phyloP scores from a whole-genome alignment of 805 yeast genomes.

The Wickerhamiella kazuoi region DNA sequence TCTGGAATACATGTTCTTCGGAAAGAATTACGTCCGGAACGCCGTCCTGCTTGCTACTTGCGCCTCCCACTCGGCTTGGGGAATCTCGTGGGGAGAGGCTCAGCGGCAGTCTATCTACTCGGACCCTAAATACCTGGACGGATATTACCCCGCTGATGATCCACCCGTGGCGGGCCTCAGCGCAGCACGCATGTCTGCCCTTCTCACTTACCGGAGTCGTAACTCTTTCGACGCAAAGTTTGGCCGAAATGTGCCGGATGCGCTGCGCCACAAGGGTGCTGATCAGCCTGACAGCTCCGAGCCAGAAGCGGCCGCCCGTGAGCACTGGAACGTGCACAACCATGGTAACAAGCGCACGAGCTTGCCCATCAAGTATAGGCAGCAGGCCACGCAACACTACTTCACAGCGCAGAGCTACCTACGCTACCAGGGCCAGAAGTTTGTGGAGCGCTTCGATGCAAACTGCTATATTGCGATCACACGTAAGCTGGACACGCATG shows the following conservation, averaged over 20 bases:
- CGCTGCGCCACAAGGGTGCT: slow-evolving; percentile 22
- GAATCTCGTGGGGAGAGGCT: slow-evolving; percentile 97
- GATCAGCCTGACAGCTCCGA: slow-evolving; percentile 17
- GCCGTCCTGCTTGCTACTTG: slow-evolving; percentile 81
- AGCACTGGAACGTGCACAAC: slow-evolving; percentile 71
- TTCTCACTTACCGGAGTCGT: slow-evolving; percentile 79
- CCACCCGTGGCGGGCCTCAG: slow-evolving; percentile 78
- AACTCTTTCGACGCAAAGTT: slow-evolving; percentile 82
- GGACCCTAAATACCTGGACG: slow-evolving; percentile 85
- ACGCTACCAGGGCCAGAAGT: slow-evolving; percentile 86
- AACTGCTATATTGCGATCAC: slow-evolving; percentile 91
- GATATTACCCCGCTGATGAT: slow-evolving; percentile 59
- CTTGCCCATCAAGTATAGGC: slow-evolving; percentile 9
- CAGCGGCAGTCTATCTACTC: slow-evolving; percentile 92
- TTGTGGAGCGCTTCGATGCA: slow-evolving; percentile 80
- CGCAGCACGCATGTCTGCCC: slow-evolving; percentile 95
- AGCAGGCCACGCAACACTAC: slow-evolving; percentile 30
- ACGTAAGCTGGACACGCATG: slow-evolving; percentile 88
- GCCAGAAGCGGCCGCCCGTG: slow-evolving; percentile 28
- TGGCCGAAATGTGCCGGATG: slow-evolving; percentile 62
- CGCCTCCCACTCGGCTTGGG: slow-evolving; percentile 95
- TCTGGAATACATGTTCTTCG: slow-evolving; percentile 68
- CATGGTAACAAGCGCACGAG: slow-evolving; percentile 40
- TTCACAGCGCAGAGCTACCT: slow-evolving; percentile 93
- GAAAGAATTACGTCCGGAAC: slow-evolving; percentile 45